phyloP scores from a whole-genome alignment of 169 alveolate species.

The Theileria annulata region DNA sequence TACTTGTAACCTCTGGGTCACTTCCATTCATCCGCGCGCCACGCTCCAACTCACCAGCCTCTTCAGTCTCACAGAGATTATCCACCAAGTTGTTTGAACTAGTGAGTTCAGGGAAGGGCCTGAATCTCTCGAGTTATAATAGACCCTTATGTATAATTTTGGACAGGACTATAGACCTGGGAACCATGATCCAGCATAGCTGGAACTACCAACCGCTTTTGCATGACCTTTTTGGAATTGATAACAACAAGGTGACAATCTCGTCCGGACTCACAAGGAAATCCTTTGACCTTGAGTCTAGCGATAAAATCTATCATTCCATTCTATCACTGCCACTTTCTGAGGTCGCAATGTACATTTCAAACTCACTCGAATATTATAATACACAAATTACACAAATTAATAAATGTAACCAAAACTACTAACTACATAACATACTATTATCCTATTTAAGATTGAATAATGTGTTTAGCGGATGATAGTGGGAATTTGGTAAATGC shows the following conservation, averaged over 20 bases:
- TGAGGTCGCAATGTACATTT: constrained; percentile 75
- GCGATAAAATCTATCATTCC: constrained; percentile 66
- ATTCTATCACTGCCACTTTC: constrained; percentile 72
- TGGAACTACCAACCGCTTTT: constrained; percentile 88
- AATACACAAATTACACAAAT: constrained; percentile 69
- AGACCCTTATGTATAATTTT: constrained; percentile 80
- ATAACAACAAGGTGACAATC: constrained; percentile 70
- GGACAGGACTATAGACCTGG: constrained; percentile 81
- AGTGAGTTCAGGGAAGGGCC: constrained; percentile 58
- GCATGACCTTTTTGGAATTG: constrained; percentile 80
- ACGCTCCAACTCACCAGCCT: constrained; percentile 72
- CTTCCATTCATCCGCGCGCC: constrained; percentile 82
- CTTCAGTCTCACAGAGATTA: constrained; percentile 76
- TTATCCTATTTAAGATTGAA: not conserved
- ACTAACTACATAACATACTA: not conserved
- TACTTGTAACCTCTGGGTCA: constrained; percentile 77
- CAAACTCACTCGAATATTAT: constrained; percentile 68
- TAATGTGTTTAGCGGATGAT: constrained; percentile 10
- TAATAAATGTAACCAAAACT: constrained; percentile 38
- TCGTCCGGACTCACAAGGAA: constrained; percentile 14
- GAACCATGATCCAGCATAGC: constrained; percentile 85
- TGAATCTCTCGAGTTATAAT: constrained; percentile 66
- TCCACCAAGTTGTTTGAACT: constrained; percentile 74
- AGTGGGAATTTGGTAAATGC: constrained; percentile 78
- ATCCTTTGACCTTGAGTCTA: constrained; percentile 66